Evolutionary conservation across 2,329 filamentous ascomycete species (phyloP), one percentile per base, ranked within the genome.

Genomic region (Fusarium coffeatum): DNA sequence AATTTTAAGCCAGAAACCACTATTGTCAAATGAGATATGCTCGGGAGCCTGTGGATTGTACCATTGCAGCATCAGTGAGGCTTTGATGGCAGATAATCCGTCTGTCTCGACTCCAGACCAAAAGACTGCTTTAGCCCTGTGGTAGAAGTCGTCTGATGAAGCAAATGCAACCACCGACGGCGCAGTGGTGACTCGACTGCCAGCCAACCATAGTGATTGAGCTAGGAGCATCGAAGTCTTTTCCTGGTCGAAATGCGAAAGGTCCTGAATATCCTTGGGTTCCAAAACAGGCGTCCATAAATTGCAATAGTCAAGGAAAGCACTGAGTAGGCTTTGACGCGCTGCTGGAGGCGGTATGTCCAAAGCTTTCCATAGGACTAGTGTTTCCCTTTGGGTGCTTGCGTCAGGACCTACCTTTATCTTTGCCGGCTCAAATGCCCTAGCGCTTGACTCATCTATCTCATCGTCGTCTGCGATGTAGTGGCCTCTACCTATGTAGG

Each of bases 1-100:
- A 7, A 56, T 56, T 15, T 49, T 47, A 5, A 56, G 43, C 54
- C 54, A 56, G 43, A 56, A 56, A 28, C 54, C 54, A 3, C 54
- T 56, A 1, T 56, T 56, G 25, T 49, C 54, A 23, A 49, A 49
- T 6, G 54, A 56, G 3, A 56, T 37, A 18, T 56, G 54, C 25
- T 56, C 54, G 13, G 54, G 54, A 15, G 43, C 54, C 15, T 48
- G 45, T 11, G 54, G 54, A 5, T 48, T 49, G 11, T 49, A 56
- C 54, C 54, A 56, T n/a, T 56, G 54, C 4, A 56, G 43, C 43
- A 56, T 37, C n/a, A 56, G 2, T 8, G 54, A 48, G 4, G 54
- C 32, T 6, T 49, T 56, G 30, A 56, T 49, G 15, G 54, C 45
- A 15, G 43, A 48, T 4, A 56, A 15, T 3, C 43, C 30, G 4